These are phyloP conservation scores for Quercus variabilis DNA, from an alignment of 306 rosid species.

Conservation along the genomic window DNA sequence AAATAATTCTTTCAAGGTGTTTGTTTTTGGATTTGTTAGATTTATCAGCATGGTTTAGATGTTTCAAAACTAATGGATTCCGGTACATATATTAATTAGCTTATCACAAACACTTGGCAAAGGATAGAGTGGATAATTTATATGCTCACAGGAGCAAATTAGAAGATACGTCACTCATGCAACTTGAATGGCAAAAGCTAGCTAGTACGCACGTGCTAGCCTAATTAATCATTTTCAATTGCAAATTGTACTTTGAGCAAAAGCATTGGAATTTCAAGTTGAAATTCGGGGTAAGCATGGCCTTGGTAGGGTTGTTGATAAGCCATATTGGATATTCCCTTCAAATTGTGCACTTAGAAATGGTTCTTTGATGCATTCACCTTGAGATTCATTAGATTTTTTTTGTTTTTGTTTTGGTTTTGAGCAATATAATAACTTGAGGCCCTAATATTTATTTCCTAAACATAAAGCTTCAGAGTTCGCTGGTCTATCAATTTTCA, in stretches of 20 bases:
- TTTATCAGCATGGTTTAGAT: background rate
- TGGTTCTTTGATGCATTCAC: too few species aligned
- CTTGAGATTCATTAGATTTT: background rate
- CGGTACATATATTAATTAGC: background rate
- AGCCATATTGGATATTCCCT: background rate
- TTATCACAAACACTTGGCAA: background rate
- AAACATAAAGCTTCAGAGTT: too few species aligned
- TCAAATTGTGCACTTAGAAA: background rate
- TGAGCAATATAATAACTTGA: background rate
- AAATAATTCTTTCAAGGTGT: background rate
- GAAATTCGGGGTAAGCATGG: background rate
- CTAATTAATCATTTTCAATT: background rate
- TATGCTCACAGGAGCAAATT: background rate
- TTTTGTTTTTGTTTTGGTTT: background rate
- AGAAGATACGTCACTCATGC: conserved; percentile 19
- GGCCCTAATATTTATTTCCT: too few species aligned
- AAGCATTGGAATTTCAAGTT: background rate
- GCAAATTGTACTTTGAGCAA: background rate
- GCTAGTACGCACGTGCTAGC: background rate
- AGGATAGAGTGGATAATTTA: background rate
- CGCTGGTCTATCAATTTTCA: too few species aligned
- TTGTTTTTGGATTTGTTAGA: background rate
- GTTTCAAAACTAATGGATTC: conserved; percentile 5
- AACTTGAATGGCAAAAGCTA: background rate
- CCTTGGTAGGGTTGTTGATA: background rate